phyloP scores from a whole-genome alignment of 169 alveolate species.

The Plasmodium vinckei region DNA sequence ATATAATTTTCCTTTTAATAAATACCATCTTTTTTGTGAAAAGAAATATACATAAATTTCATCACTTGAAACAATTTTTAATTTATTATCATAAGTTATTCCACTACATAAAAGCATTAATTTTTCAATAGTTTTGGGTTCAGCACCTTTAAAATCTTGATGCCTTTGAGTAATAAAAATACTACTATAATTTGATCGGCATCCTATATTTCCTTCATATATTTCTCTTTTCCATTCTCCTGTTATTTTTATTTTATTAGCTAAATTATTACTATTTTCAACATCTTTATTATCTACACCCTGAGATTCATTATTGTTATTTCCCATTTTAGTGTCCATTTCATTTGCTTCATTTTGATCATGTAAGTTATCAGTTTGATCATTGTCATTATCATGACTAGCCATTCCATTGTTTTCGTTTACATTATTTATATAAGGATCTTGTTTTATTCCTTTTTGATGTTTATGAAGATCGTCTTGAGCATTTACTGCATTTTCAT shows the following conservation, averaged over 20 bases:
- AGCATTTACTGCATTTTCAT: no score
- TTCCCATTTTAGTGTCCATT: not conserved
- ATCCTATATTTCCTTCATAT: slow-evolving; percentile 88
- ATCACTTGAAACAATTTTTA: slow-evolving; percentile 83
- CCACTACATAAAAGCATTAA: slow-evolving; percentile 87
- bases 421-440: not conserved
- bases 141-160: slow-evolving; percentile 86
- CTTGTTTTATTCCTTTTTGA: no score
- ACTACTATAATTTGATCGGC: slow-evolving; percentile 89
- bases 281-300: not conserved
- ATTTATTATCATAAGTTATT: slow-evolving; percentile 77
- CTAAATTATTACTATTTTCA: not conserved
- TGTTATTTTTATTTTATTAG: slow-evolving; percentile 22
- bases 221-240: slow-evolving; percentile 88
- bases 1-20: slow-evolving; percentile 79
- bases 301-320: not conserved
- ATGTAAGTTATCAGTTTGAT: no score
- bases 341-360: not conserved
- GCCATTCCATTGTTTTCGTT: not conserved
- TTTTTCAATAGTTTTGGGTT: slow-evolving; percentile 86
- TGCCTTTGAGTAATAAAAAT: slow-evolving; percentile 90
- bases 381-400: no score
- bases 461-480: no score
- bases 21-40: slow-evolving; percentile 86
- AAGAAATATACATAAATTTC: slow-evolving; percentile 85